phyloP scores from a whole-genome alignment of 2,329 filamentous ascomycete genomes.

The Ophiostoma montium region DNA sequence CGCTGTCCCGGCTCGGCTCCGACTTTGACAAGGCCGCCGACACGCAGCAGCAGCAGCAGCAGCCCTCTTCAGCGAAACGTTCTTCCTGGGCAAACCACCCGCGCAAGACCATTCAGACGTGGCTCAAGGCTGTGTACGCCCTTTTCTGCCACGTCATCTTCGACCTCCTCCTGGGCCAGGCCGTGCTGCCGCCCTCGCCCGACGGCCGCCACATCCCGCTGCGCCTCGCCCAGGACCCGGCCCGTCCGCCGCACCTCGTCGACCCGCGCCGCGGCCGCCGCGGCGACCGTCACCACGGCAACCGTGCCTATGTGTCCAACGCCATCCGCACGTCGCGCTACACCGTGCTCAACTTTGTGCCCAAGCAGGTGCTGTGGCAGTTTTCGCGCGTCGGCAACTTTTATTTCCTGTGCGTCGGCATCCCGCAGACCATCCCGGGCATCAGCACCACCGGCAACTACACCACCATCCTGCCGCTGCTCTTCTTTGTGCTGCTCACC shows the following conservation, averaged over 20 bases:
- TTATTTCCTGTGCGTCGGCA: slow-evolving; percentile 70
- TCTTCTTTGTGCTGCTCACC: slow-evolving; percentile 66
- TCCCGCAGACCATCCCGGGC: slow-evolving; percentile 69
- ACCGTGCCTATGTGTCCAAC: slow-evolving; percentile 40
- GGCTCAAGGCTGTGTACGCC: too few relatives aligned
- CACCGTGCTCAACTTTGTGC: slow-evolving; percentile 70
- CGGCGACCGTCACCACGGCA: too few relatives aligned
- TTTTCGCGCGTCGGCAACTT: slow-evolving; percentile 81
- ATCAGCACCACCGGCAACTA: slow-evolving; percentile 63
- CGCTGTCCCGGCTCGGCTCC: background rate
- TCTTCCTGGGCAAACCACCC: too few relatives aligned
- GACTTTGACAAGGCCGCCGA: background rate
- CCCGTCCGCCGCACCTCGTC: slow-evolving; percentile 20
- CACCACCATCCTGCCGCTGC: slow-evolving; percentile 58
- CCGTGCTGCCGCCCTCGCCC: slow-evolving; percentile 14
- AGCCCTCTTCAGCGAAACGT: too few relatives aligned
- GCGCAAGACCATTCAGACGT: too few relatives aligned
- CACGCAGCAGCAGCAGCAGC: too few relatives aligned
- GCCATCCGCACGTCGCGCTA: slow-evolving; percentile 74
- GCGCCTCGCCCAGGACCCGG: slow-evolving; percentile 23
- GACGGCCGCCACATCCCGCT: slow-evolving; percentile 18
- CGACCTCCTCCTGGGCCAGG: slow-evolving; percentile 22
- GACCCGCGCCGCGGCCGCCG: slow-evolving; percentile 36
- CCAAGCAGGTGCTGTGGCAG: slow-evolving; percentile 72
- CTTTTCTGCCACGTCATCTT: slow-evolving; percentile 29